Evolutionary conservation across 768 basidiomycete species (phyloP).

Genomic region (Tylopilus balloui): DNA sequence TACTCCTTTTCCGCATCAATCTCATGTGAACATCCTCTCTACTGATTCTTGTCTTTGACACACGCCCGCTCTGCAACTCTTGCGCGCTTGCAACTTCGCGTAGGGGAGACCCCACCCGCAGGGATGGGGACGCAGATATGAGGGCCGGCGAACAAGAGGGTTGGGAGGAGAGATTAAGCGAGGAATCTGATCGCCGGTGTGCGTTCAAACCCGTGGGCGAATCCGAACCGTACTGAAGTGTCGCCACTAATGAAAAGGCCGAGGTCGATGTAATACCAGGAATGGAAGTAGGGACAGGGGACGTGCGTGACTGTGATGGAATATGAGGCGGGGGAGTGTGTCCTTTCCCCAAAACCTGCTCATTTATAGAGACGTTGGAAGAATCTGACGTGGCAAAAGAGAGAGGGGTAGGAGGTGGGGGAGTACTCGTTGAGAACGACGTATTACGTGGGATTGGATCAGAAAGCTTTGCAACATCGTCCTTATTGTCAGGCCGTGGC

Average conservation of each 20-base stretch:
- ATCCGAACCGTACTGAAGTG: constrained; percentile 13
- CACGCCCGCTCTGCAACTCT: constrained; percentile 17
- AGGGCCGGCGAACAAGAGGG: constrained; percentile 18
- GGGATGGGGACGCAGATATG: constrained; percentile 19
- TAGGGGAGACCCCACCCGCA: constrained; percentile 27
- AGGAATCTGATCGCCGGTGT: constrained; percentile 23
- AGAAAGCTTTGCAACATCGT: constrained; percentile 21
- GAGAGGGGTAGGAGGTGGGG: constrained; percentile 20
- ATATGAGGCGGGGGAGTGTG: not conserved
- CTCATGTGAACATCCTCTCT: constrained; percentile 51
- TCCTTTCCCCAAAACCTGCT: constrained; percentile 8
- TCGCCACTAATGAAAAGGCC: constrained; percentile 8
- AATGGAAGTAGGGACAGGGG: not conserved
- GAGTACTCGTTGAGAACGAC: constrained; percentile 27
- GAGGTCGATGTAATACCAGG: constrained; percentile 1
- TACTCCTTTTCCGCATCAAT: constrained; percentile 41
- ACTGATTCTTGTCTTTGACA: constrained; percentile 43
- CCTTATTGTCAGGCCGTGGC: constrained; percentile 7
- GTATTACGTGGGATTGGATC: constrained; percentile 21
- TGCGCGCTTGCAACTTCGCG: constrained; percentile 21
- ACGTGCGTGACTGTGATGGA: constrained; percentile 2
- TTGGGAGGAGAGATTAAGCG: constrained; percentile 14
- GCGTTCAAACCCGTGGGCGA: constrained; percentile 19
- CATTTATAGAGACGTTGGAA: constrained; percentile 13
- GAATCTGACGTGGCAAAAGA: constrained; percentile 19